Evolutionary conservation across 1,139 yeast genomes (phyloP).

Genomic region (Sugiyamaella paludigena): DNA sequence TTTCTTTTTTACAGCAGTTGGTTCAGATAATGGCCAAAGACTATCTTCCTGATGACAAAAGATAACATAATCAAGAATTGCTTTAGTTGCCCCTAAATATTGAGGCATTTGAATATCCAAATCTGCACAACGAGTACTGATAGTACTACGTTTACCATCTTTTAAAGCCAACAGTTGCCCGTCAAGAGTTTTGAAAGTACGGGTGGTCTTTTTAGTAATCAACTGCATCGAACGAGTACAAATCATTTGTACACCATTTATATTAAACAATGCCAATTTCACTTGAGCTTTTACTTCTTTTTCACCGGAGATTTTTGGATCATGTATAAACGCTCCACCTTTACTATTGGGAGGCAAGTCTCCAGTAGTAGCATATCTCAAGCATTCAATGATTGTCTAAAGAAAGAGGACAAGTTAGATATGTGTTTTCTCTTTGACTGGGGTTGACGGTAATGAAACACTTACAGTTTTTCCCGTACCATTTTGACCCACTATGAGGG

Average conservation of each 20-base stretch:
- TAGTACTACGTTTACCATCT: constrained; percentile 64
- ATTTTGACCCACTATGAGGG: constrained; percentile 92
- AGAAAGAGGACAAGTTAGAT: neutral
- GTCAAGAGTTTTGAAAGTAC: constrained; percentile 85
- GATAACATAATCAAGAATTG: constrained; percentile 86
- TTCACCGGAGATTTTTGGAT: constrained; percentile 72
- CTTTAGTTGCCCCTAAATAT: constrained; percentile 81
- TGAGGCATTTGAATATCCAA: constrained; percentile 78
- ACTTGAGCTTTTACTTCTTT: constrained; percentile 85
- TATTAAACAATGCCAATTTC: constrained; percentile 76
- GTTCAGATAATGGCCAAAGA: constrained; percentile 90
- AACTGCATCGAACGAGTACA: constrained; percentile 83
- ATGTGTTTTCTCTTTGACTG: no score
- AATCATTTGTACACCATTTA: constrained; percentile 75
- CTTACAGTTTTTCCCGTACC: constrained; percentile 91
- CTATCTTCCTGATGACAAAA: constrained; percentile 98
- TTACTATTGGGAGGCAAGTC: constrained; percentile 93
- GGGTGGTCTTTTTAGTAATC: constrained; percentile 55
- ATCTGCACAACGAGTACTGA: constrained; percentile 82
- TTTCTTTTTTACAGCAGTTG: constrained; percentile 80
- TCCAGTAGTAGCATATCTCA: constrained; percentile 93
- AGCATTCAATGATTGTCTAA: constrained; percentile 82
- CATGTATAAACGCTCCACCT: constrained; percentile 96
- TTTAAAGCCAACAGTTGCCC: constrained; percentile 75
- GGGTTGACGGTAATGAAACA: no score